A percentile compares a stretch with the other conserved stretches of the same genome.
Conservation (phyloP, 371 early-diverging fungal genomes). For the Catenaria anguillulae region DNA sequence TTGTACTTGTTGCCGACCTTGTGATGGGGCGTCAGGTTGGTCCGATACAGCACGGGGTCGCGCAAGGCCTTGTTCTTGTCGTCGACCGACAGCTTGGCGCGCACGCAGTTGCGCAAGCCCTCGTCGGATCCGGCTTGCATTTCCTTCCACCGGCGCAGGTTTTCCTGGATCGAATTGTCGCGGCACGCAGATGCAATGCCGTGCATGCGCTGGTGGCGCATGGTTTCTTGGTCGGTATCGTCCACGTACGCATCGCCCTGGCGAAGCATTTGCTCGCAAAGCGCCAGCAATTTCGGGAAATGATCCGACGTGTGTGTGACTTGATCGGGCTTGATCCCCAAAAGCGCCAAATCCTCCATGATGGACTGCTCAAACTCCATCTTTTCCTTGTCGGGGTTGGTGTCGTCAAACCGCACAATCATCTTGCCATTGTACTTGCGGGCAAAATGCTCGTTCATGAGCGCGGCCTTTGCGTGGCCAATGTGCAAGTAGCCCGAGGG, state of each 20-base stretch:
- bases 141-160: slow-evolving; percentile 79
- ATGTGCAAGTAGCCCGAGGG: slow-evolving; percentile 97
- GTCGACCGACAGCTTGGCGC: slow-evolving; percentile 96
- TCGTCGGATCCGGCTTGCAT: slow-evolving; percentile 83
- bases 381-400: slow-evolving; percentile 98
- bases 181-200: slow-evolving; percentile 82
- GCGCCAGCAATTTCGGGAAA: slow-evolving; percentile 80
- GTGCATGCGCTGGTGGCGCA: slow-evolving; percentile 84
- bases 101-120: slow-evolving; percentile 76
- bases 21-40: slow-evolving; percentile 88
- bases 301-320: slow-evolving; percentile 90
- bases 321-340: slow-evolving; percentile 71
- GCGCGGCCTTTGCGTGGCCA: slow-evolving; percentile 98
- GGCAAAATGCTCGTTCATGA: slow-evolving; percentile 97
- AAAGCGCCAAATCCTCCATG: slow-evolving; percentile 71
- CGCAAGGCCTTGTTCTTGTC: slow-evolving; percentile 94
- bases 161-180: slow-evolving; percentile 76
- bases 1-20: slow-evolving; percentile 51
- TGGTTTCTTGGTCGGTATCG: slow-evolving; percentile 80
- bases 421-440: slow-evolving; percentile 79
- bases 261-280: slow-evolving; percentile 78
- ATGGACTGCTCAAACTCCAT: slow-evolving; percentile 88
- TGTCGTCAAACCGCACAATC: slow-evolving; percentile 98
- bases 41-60: slow-evolving; percentile 98
- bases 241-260: slow-evolving; percentile 94